A percentile compares a stretch with the other conserved stretches of the same genome.
Conservation (phyloP, 2,329 filamentous ascomycete species). For the Verticillium nonalfalfae region DNA sequence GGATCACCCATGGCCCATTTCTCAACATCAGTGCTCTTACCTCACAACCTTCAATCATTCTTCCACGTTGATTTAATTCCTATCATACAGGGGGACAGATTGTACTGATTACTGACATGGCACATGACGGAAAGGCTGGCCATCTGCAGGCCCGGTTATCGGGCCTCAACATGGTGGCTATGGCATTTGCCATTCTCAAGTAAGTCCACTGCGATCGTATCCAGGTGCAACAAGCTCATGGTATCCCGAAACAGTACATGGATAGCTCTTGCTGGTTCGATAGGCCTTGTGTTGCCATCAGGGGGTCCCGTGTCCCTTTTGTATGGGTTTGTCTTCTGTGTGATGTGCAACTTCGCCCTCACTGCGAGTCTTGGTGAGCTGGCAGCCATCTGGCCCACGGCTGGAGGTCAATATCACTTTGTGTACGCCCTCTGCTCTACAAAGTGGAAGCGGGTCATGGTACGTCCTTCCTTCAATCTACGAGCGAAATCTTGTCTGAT, state of each 20-base stretch:
- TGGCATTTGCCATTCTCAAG: conserved; percentile 37
- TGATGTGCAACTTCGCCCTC: conserved; percentile 34
- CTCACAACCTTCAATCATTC: not conserved
- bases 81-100: not conserved
- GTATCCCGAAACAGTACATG: conserved; percentile 20
- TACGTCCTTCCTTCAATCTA: conserved; percentile 6
- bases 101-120: not conserved
- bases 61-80: not conserved
- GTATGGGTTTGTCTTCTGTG: conserved; percentile 39
- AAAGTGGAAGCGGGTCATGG: conserved; percentile 29
- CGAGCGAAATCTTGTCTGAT: not conserved
- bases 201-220: conserved; percentile 9
- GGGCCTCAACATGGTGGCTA: conserved; percentile 33
- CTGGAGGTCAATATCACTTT: conserved; percentile 39
- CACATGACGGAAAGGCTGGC: conserved; percentile 11
- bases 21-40: not conserved
- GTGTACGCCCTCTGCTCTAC: conserved; percentile 31
- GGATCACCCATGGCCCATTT: not conserved
- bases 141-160: conserved; percentile 28
- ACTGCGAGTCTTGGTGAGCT: conserved; percentile 35
- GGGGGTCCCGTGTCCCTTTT: conserved; percentile 34
- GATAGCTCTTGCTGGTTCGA: conserved; percentile 33
- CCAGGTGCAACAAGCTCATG: not conserved
- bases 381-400: conserved; percentile 36
- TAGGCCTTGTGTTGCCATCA: conserved; percentile 32